Percentiles rank a stretch among this genome's conserved stretches.
These are phyloP conservation scores for Gynostemma pentaphyllum DNA, from an alignment of 306 rosid species.

Conservation along the genomic window DNA sequence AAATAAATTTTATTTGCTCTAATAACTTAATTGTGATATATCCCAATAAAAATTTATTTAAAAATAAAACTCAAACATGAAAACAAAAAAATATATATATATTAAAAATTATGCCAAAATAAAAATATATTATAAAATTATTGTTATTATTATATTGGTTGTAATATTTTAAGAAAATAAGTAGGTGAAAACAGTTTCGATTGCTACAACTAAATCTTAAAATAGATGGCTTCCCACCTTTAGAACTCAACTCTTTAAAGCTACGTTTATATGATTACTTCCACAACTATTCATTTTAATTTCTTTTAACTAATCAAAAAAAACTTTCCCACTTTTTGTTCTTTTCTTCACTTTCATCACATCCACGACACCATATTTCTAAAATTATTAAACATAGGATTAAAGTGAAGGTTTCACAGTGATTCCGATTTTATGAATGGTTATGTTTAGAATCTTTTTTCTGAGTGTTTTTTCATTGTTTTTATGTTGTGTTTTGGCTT, in stretches of 20 bases:
- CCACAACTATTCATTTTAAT: neutral
- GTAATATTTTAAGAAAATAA: neutral
- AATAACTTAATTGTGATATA: too few relatives aligned
- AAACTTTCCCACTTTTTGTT: too few relatives aligned
- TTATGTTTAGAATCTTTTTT: too few relatives aligned
- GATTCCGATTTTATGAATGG: too few relatives aligned
- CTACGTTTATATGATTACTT: constrained; percentile 7
- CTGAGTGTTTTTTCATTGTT: too few relatives aligned
- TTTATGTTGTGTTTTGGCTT: too few relatives aligned
- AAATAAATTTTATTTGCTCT: too few relatives aligned
- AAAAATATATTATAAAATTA: neutral
- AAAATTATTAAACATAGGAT: neutral
- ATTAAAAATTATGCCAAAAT: neutral
- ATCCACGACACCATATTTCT: neutral
- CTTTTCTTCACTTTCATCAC: neutral
- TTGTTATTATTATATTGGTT: neutral
- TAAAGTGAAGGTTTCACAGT: too few relatives aligned
- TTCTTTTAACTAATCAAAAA: too few relatives aligned
- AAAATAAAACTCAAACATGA: too few relatives aligned
- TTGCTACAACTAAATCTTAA: constrained; percentile 2
- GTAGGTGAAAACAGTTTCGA: neutral
- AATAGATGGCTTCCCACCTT: neutral
- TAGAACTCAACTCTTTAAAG: constrained; percentile 9
- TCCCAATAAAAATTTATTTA: too few relatives aligned
- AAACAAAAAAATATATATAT: too few relatives aligned